A percentile compares a stretch with the other conserved stretches of the same genome.
These are phyloP conservation scores for Astrothelium macrocarpum DNA, from an alignment of 495 filamentous ascomycete genomes.

Conservation along the genomic window DNA sequence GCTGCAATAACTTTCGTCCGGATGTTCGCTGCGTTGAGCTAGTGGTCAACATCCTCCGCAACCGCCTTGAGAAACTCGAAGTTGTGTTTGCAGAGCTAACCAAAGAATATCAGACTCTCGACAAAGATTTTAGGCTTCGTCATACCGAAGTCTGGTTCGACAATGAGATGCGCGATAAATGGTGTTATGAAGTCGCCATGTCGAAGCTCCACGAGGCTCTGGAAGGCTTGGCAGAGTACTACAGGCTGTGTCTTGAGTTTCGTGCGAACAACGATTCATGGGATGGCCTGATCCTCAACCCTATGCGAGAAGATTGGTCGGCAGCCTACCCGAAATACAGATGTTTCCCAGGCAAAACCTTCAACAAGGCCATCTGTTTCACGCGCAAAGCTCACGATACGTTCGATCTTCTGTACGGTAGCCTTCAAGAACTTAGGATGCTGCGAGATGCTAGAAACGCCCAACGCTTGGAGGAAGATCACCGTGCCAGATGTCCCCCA, in stretches of 20 bases:
- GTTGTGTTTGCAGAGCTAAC: background rate
- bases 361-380: background rate
- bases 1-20: background rate
- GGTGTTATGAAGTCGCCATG: background rate
- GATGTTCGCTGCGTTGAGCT: conserved; percentile 1
- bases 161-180: background rate
- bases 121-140: background rate
- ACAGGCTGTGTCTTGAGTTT: background rate
- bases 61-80: background rate
- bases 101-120: background rate
- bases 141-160: background rate
- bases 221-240: background rate
- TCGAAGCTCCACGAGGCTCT: background rate
- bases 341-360: background rate
- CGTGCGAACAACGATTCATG: background rate
- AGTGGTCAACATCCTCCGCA: background rate
- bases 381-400: background rate
- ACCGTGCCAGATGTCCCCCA: background rate
- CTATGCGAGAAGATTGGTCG: background rate
- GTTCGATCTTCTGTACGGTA: background rate
- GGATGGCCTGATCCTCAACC: background rate
- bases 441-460: background rate
- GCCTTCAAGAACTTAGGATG: background rate
- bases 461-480: background rate
- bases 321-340: background rate